Evolutionary conservation across 768 basidiomycete genomes (phyloP), one percentile per base, ranked within the genome.

Genomic region (Kwoniella newhampshirensis): DNA sequence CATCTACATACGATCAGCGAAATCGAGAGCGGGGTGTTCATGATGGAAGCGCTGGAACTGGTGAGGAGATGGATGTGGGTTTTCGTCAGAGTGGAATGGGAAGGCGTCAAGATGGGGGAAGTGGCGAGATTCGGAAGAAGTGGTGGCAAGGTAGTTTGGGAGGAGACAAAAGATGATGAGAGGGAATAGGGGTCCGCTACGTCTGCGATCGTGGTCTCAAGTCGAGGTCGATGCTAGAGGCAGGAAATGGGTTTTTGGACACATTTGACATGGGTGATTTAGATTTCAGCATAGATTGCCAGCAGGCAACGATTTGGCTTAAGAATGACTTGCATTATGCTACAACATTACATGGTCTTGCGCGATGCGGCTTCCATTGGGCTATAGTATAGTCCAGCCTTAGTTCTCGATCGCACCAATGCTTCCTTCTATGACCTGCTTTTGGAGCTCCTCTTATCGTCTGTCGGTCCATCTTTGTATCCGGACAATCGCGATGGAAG

Each of bases 11-110:
- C 85, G 12, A 81, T 84, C 37, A 77, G 81, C n/a, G 89, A 93
- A 66, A 86, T 91, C 35, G 88, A 87, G 66, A 78, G 82, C 17
- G 81, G 87, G 18, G 89, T 94, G 39, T 96, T 98, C 78, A 84
- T 87, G 81, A 82, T 98, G 50, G 92, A 99, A 77, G 81, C 88
- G 40, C 85, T 92, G 28, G 96, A 98, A 78, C 78, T 99, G 27
- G 72, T 91, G 32, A 81, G 96, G 62, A 78, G 96, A 67, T 99
- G 96, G 96, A 82, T 97, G 80, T 99, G 96, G 96, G 91, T 96
- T 25, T 98, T 96, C 77, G 77, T 98, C 61, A 84, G 96, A 35
- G 84, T 98, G 39, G 96, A 99, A 78, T 99, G 94, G 96, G 94
- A 98, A 78, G 82, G 86, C 8, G 84, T 91, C 47, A 89, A 84